Base-by-base conservation (phyloP, 352 stramenopile species). In the Phytophthora fragariaefolia region DNA sequence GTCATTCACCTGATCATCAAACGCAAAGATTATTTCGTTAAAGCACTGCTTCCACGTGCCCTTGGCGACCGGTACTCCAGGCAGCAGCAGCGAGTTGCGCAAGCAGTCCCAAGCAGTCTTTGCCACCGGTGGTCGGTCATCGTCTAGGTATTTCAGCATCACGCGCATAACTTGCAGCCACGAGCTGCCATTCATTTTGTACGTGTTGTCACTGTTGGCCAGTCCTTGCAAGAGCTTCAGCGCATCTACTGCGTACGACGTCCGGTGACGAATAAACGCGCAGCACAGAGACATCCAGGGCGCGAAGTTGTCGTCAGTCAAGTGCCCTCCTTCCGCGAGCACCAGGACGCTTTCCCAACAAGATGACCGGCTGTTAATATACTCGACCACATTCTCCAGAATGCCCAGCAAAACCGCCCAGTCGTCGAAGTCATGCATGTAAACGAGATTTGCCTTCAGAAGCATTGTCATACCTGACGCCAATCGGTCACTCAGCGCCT, bases 121-220 rank as follows among this genome's bases (percentile, higher is more conserved):
- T 36, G 86, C 82, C 27, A 96, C 84, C 12, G 82, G 77, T 9
- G 79, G 68, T 28, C 88, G 86, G 59, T 93, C 88, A 40, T 96
- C 88, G 42, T 89, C 83, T 32, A 96, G 27, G 57, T 95, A 96
- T 28, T 76, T 83, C 1, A 96, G 80, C 83, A 96, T 94, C 55
- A 95, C 85, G 5, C 79, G 86, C 86, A 96, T 93, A 12, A 96
- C 77, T 62, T 95, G 80, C 45, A 96, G 73, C 88, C 88, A 96
- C 38, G 79, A 82, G 22, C 66, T 74, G 26, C 79, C 83, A 47
- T 90, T 80, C 76, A 91, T 87, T 57, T 83, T 86, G 80, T 92
- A 90, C 15, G 82, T 68, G 45, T 75, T 92, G 34, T 91, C 80
- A 43, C 83, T 90, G 40, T 88, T 91, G 0, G 84, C 88, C n/a